Evolutionary conservation across 352 stramenopile genomes (phyloP), one percentile per base, ranked within the genome.

Genomic region (Globisporangium uncinulatum): DNA sequence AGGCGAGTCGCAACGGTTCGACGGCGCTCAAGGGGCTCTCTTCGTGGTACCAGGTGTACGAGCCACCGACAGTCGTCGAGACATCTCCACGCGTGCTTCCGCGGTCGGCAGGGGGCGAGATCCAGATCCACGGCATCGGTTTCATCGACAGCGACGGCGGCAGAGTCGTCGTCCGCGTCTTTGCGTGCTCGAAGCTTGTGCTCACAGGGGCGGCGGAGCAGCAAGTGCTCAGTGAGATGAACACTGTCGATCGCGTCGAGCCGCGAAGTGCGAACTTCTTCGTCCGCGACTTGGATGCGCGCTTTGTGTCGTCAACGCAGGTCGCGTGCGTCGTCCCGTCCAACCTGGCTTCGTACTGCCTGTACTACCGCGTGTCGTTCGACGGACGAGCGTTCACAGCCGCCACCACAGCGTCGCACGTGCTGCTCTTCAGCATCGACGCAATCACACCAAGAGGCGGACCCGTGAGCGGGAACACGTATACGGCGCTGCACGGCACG

Each of bases 391-490:
- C 67, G 3, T 88, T 88, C 44, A 87, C 76, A 0, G 49, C 71
- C 21, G 76, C 73, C 2, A 67, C 73, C 0, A 8, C 49, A 0
- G 39, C 41, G 0, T 69, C 78, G 0, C 75, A 63, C 19, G 44
- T 91, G 9, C 49, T 85, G 19, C 32, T 91, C 31, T 91, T 81
- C 44, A 88, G 78, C 31, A 66, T 80, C 9, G 69, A 74, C 37
- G 42, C 63, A 1, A 62, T 91, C 8, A 59, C 76, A 1, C 81
- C 81, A 0, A 74, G 76, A 21, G 81, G 78, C 13, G 81, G 81
- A 4, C 81, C 81, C 5, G 70, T 86, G 13, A 87, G 71, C 36
- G 81, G 81, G 0, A 89, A 87, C 60, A 91, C 81, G 37, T 91
- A 91, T 59, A 71, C 76, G 1, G 68, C 74, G 1, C 58, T 89